Percentiles rank a stretch among this genome's conserved stretches.
phyloP scores from a whole-genome alignment of 345 rosid species.

The Raphanus sativus region DNA sequence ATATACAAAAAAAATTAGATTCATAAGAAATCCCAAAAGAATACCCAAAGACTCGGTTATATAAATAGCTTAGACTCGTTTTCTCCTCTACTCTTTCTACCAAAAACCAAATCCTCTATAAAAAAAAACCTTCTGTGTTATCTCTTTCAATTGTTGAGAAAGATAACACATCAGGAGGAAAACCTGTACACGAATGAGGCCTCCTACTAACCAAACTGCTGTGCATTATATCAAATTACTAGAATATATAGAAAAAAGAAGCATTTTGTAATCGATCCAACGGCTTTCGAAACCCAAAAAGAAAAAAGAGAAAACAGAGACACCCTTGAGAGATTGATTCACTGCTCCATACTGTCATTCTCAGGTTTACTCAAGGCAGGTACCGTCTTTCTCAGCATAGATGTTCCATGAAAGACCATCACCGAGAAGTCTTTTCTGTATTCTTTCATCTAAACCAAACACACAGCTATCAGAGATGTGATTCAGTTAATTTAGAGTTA shows the following conservation, averaged over 20 bases:
- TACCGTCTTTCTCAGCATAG: conserved; percentile 71
- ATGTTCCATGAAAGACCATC: conserved; percentile 82
- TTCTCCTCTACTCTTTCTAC: conserved; percentile 9
- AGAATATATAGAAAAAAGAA: background rate
- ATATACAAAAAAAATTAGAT: conserved; percentile 17
- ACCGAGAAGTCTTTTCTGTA: conserved; percentile 61
- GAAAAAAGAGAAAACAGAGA: background rate
- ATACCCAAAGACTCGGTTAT: background rate
- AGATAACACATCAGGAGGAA: conserved; percentile 12
- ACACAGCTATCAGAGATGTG: background rate
- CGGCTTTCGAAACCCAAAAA: background rate
- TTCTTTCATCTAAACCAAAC: conserved; percentile 27
- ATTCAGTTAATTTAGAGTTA: background rate
- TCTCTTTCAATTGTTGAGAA: conserved; percentile 12
- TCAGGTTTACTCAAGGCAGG: conserved; percentile 42
- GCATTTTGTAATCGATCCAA: conserved; percentile 1
- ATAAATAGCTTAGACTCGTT: too few species aligned
- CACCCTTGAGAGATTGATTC: background rate
- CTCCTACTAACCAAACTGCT: background rate
- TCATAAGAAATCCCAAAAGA: conserved; percentile 3
- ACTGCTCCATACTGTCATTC: conserved; percentile 31
- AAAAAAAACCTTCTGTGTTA: background rate
- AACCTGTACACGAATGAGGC: conserved; percentile 22
- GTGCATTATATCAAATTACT: background rate
- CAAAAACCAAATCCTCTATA: conserved; percentile 27